These are phyloP conservation scores for Lepidopterella palustris DNA, from an alignment of 495 filamentous ascomycete genomes.

Conservation along the genomic window DNA sequence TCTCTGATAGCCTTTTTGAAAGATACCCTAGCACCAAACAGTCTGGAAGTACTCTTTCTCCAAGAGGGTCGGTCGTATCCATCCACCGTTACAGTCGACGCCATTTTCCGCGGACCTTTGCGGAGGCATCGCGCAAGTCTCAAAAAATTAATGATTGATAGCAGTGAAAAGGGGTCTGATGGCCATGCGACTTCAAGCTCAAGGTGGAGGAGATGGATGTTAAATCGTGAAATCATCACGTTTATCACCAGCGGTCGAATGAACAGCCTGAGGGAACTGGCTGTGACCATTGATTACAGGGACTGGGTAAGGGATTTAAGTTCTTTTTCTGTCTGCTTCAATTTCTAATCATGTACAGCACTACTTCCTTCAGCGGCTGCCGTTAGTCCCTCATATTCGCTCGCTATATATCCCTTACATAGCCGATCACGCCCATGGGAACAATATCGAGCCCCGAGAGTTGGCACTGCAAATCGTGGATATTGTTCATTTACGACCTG, in stretches of 20 bases:
- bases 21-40: conserved; percentile 79
- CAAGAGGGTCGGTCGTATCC: conserved; percentile 60
- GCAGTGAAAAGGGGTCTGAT: conserved; percentile 45
- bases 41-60: conserved; percentile 74
- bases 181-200: conserved; percentile 35
- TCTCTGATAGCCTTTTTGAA: conserved; percentile 77
- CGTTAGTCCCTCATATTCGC: conserved; percentile 65
- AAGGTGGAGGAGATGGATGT: conserved; percentile 69
- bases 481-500: conserved; percentile 77
- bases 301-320: conserved; percentile 65
- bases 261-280: conserved; percentile 66
- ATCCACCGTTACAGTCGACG: conserved; percentile 59
- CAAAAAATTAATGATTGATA: conserved; percentile 72
- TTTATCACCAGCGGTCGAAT: conserved; percentile 83
- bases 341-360: conserved; percentile 52
- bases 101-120: conserved; percentile 68
- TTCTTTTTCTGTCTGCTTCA: background rate
- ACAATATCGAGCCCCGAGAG: conserved; percentile 56
- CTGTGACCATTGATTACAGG: conserved; percentile 68
- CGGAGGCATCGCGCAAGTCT: conserved; percentile 67
- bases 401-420: conserved; percentile 76
- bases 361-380: conserved; percentile 77
- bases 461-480: conserved; percentile 79
- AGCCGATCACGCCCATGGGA: conserved; percentile 52
- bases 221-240: conserved; percentile 62